Conservation (phyloP, 768 basidiomycete genomes). For the Thelephora ganbajun region DNA sequence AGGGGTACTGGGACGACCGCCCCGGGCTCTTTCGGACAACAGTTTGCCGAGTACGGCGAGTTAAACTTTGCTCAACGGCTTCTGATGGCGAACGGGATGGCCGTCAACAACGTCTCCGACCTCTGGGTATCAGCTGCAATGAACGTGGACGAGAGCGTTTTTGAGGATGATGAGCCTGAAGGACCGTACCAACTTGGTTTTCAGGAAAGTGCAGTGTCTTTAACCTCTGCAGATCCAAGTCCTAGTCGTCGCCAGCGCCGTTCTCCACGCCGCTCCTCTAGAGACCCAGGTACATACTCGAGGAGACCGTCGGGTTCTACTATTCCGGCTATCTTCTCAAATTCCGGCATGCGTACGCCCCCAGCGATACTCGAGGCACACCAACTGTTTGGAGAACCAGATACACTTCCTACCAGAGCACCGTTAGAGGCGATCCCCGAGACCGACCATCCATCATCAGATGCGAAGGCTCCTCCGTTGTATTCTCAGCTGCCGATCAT, state of each 20-base stretch:
- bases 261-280: conserved; percentile 21
- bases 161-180: conserved; percentile 19
- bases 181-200: conserved; percentile 12
- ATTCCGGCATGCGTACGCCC: conserved; percentile 71
- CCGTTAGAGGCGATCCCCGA: conserved; percentile 15
- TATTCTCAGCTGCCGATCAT: conserved; percentile 64
- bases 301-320: conserved; percentile 40
- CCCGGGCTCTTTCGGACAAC: conserved; percentile 6
- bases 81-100: conserved; percentile 87
- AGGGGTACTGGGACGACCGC: conserved; percentile 15
- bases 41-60: conserved; percentile 26
- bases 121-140: conserved; percentile 96
- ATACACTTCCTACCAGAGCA: conserved; percentile 32
- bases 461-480: conserved; percentile 50
- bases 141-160: conserved; percentile 77
- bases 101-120: conserved; percentile 89
- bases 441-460: conserved; percentile 23
- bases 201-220: conserved; percentile 2
- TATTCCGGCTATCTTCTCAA: conserved; percentile 70
- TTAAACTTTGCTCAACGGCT: conserved; percentile 82
- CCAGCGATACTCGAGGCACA: conserved; percentile 65
- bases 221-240: background rate
- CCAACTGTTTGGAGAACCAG: conserved; percentile 34
- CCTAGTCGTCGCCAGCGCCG: conserved; percentile 7
- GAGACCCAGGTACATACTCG: conserved; percentile 16